Conservation (phyloP, 176 grass and related monocot genomes). For the bread wheat (Triticum aestivum) region IWGSC_CS_RefSeq_v2.1 NC_057799.1:385564416-385564915, state of each 20-base stretch:
- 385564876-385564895: slow-evolving; percentile 94
- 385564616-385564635: not conserved
- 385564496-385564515: slow-evolving; percentile 4
- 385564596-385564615: not conserved
- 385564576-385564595: not conserved
- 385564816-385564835: not conserved
- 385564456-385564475: not conserved
- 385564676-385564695: slow-evolving; percentile 26
- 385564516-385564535: not conserved
- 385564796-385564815: slow-evolving; percentile 32
- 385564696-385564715: slow-evolving; percentile 93
- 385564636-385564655: slow-evolving; percentile 1
- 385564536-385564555: not conserved
- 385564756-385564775: slow-evolving; percentile 93
- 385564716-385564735: slow-evolving; percentile 78
- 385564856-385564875: slow-evolving; percentile 43
- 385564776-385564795: slow-evolving; percentile 88
- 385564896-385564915: slow-evolving; percentile 99
- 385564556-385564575: not conserved
- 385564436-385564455: not conserved
- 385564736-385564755: slow-evolving; percentile 88
- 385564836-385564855: slow-evolving; percentile 3
- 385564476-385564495: not conserved
- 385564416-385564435: not conserved
- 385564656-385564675: not conserved